Conservation (phyloP, 352 stramenopile genomes). For the Pythium dissimile region DNA sequence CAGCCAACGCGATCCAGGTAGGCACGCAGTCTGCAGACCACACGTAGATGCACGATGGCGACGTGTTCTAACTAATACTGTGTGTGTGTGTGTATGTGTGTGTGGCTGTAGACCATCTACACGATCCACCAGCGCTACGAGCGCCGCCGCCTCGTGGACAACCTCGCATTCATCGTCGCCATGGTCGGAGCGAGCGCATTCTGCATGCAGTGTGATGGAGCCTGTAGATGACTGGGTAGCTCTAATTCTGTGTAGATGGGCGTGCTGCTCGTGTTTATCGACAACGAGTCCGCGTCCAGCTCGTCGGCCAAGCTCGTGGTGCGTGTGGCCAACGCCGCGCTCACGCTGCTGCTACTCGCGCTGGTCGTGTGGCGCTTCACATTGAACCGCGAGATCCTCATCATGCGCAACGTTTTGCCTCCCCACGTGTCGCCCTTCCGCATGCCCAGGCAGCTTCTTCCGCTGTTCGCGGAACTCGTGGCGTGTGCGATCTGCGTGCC, state of each 20-base stretch:
- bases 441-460: slow-evolving; percentile 39
- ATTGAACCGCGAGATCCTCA: slow-evolving; percentile 53
- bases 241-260: slow-evolving; percentile 26
- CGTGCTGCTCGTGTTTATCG: slow-evolving; percentile 60
- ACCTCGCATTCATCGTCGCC: slow-evolving; percentile 47
- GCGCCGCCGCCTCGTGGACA: slow-evolving; percentile 53
- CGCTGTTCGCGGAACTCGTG: slow-evolving; percentile 42
- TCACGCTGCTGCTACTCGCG: slow-evolving; percentile 47
- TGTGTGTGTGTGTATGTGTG: neutral
- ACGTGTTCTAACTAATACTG: too few relatives aligned
- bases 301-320: slow-evolving; percentile 32
- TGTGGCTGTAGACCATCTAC: slow-evolving; percentile 44
- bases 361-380: slow-evolving; percentile 55
- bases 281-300: slow-evolving; percentile 54
- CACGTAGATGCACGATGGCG: neutral
- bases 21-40: neutral
- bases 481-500: slow-evolving; percentile 54
- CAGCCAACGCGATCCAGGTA: slow-evolving; percentile 55
- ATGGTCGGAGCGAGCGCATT: slow-evolving; percentile 27
- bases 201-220: neutral
- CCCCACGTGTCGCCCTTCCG: slow-evolving; percentile 47
- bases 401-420: slow-evolving; percentile 57
- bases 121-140: slow-evolving; percentile 62
- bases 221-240: neutral
- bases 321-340: slow-evolving; percentile 34